Percentiles rank a stretch among this genome's conserved stretches.
phyloP scores from a whole-genome alignment of 306 rosid species.

The Malus orientalis region DNA sequence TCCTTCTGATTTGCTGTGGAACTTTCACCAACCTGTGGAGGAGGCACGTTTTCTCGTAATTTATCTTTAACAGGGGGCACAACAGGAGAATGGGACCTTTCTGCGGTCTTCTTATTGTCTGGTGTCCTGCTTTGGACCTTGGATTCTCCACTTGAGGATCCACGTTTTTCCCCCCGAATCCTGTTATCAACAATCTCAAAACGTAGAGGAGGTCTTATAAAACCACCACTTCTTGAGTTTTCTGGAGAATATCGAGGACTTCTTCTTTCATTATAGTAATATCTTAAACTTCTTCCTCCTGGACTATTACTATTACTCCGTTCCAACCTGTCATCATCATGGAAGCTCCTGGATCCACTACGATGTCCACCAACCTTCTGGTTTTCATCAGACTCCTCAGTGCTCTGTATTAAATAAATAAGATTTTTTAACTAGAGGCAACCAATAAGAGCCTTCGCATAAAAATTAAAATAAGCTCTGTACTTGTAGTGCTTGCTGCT shows the following conservation, averaged over 20 bases:
- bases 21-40: constrained; percentile 25
- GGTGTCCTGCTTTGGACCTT: constrained; percentile 26
- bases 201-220: constrained; percentile 33
- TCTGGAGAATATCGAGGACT: constrained; percentile 51
- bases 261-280: constrained; percentile 56
- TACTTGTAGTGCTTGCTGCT: not conserved
- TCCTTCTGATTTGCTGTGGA: constrained; percentile 18
- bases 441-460: not conserved
- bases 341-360: constrained; percentile 26
- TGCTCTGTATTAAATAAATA: constrained; percentile 29
- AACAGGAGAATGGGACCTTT: constrained; percentile 16
- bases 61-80: constrained; percentile 13
- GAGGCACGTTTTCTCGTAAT: constrained; percentile 17
- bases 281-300: constrained; percentile 27
- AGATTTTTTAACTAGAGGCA: constrained; percentile 6
- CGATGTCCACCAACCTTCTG: constrained; percentile 21
- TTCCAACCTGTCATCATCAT: constrained; percentile 8
- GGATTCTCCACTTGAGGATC: constrained; percentile 31
- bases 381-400: constrained; percentile 36
- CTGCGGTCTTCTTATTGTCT: constrained; percentile 22
- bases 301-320: constrained; percentile 25
- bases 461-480: not conserved
- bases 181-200: constrained; percentile 87
- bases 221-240: constrained; percentile 34
- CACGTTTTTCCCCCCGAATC: constrained; percentile 44